These are phyloP conservation scores for Scytalidium lignicola DNA, from an alignment of 2,329 filamentous ascomycete species.

Conservation along the genomic window DNA sequence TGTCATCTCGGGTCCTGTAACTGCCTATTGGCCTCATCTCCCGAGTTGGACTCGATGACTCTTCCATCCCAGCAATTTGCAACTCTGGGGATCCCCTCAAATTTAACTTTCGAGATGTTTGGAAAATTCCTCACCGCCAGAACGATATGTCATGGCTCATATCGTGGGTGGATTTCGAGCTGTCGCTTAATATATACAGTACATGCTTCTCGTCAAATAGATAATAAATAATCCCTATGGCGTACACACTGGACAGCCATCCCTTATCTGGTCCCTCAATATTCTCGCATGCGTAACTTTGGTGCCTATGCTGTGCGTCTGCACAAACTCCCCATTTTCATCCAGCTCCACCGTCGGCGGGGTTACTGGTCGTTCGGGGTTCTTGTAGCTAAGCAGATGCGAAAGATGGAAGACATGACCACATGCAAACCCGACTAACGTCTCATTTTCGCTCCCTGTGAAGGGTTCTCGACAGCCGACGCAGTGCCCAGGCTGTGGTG, in stretches of 20 bases:
- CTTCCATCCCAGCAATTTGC: too few relatives aligned
- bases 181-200: too few relatives aligned
- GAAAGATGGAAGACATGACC: slow-evolving; percentile 76
- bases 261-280: slow-evolving; percentile 63
- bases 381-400: slow-evolving; percentile 54
- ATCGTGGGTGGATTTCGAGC: too few relatives aligned
- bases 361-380: slow-evolving; percentile 32
- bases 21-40: neutral
- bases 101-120: neutral
- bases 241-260: slow-evolving; percentile 58
- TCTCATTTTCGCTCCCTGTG: slow-evolving; percentile 59
- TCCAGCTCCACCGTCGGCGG: slow-evolving; percentile 36
- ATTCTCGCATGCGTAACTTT: slow-evolving; percentile 86
- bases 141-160: too few relatives aligned
- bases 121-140: too few relatives aligned
- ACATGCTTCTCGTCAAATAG: too few relatives aligned
- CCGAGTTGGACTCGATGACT: too few relatives aligned
- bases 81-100: neutral
- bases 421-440: slow-evolving; percentile 74
- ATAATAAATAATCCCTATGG: neutral
- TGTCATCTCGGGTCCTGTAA: neutral
- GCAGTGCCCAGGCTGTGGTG: slow-evolving; percentile 49
- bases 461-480: slow-evolving; percentile 53
- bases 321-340: slow-evolving; percentile 35
- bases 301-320: slow-evolving; percentile 65